phyloP scores from a whole-genome alignment of 2,329 filamentous ascomycete genomes.

The Cercospora canescens region DNA sequence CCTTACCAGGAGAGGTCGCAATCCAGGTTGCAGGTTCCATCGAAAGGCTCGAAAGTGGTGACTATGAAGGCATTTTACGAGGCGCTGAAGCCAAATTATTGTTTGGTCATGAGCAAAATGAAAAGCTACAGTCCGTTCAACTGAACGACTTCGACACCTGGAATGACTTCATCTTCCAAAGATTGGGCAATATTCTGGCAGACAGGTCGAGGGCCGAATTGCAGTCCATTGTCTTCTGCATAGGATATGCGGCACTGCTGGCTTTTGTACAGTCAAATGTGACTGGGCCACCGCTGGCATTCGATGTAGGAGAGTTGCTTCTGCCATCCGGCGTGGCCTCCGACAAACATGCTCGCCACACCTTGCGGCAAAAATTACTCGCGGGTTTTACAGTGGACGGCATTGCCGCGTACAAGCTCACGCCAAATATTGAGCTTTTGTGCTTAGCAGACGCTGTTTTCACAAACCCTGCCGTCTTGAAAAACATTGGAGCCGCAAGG shows the following conservation, averaged over 20 bases:
- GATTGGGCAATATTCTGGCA: constrained; percentile 41
- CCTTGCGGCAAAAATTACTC: constrained; percentile 62
- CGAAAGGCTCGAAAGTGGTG: constrained; percentile 42
- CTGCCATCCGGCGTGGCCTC: constrained; percentile 40
- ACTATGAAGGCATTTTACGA: constrained; percentile 44
- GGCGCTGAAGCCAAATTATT: constrained; percentile 41
- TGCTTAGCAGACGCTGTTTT: constrained; percentile 67
- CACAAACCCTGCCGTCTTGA: constrained; percentile 49
- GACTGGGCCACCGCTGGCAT: constrained; percentile 77
- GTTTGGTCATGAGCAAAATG: constrained; percentile 42
- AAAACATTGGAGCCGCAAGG: constrained; percentile 47
- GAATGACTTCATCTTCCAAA: constrained; percentile 49
- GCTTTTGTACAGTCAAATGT: constrained; percentile 85
- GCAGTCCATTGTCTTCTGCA: constrained; percentile 49
- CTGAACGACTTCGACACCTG: constrained; percentile 40
- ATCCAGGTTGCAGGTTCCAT: constrained; percentile 40
- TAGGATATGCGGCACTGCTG: constrained; percentile 70
- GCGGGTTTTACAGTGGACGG: constrained; percentile 75
- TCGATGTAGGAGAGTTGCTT: constrained; percentile 51
- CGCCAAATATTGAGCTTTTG: constrained; percentile 81
- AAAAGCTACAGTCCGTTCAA: constrained; percentile 34
- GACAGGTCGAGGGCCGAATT: constrained; percentile 41
- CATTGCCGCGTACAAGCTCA: constrained; percentile 79
- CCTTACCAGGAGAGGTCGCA: constrained; percentile 45
- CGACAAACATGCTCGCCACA: constrained; percentile 35